Percentiles rank a stretch among this genome's conserved stretches.
phyloP scores from a whole-genome alignment of 805 yeast species.

The Candida cerambycidarum region DNA sequence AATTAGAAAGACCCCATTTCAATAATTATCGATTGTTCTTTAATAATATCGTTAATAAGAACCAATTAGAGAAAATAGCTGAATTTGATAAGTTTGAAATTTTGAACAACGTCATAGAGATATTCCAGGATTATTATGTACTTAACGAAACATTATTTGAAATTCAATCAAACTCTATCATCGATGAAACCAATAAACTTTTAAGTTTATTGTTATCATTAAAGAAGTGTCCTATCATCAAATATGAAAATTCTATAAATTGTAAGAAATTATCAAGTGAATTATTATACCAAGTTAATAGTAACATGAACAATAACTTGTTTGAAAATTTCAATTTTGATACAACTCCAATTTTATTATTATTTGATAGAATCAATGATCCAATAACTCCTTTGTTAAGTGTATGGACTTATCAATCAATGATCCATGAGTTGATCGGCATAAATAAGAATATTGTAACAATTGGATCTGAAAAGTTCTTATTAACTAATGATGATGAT shows the following conservation, averaged over 20 bases:
- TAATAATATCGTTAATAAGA: constrained; percentile 71
- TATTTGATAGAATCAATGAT: constrained; percentile 83
- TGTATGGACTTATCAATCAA: constrained; percentile 98
- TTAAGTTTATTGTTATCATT: constrained; percentile 66
- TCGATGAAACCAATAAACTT: constrained; percentile 41
- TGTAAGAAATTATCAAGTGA: constrained; percentile 67
- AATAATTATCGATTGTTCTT: constrained; percentile 74
- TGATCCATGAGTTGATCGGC: constrained; percentile 92
- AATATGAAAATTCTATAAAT: constrained; percentile 76
- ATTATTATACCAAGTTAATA: constrained; percentile 53
- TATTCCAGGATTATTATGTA: constrained; percentile 80
- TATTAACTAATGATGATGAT: constrained; percentile 59
- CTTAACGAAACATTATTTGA: constrained; percentile 66
- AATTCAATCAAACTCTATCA: constrained; percentile 22
- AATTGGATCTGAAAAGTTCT: constrained; percentile 48
- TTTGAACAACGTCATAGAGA: constrained; percentile 72
- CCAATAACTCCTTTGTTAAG: constrained; percentile 89
- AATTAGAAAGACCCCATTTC: constrained; percentile 77
- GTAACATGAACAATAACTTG: constrained; percentile 53
- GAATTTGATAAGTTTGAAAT: constrained; percentile 87
- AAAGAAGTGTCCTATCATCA: constrained; percentile 73
- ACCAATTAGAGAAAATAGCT: constrained; percentile 81
- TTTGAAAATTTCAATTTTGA: constrained; percentile 71
- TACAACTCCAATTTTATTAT: constrained; percentile 67
- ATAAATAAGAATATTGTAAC: constrained; percentile 79